phyloP scores from a whole-genome alignment of 768 basidiomycete species.

The Suillus fuscotomentosus region DNA sequence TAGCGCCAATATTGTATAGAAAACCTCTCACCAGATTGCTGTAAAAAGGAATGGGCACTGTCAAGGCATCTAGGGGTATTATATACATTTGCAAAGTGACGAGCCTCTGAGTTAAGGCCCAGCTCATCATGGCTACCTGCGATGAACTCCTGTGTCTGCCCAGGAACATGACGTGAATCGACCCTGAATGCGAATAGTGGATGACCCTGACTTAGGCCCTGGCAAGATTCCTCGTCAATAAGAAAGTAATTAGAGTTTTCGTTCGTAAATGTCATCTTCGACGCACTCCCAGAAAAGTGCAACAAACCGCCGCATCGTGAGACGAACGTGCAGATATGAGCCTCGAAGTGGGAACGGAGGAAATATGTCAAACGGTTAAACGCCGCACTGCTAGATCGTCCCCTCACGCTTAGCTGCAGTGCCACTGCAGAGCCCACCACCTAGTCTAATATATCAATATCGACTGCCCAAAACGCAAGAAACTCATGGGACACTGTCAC shows the following conservation, averaged over 20 bases:
- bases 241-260: not conserved
- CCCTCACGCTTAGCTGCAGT: not conserved
- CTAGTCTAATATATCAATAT: not conserved
- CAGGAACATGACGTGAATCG: not conserved
- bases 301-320: not conserved
- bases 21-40: not conserved
- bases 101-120: not conserved
- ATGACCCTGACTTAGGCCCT: not conserved
- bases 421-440: not conserved
- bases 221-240: not conserved
- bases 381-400: not conserved
- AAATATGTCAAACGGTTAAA: not conserved
- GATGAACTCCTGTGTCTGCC: not conserved
- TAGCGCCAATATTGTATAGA: not conserved
- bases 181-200: not conserved
- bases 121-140: not conserved
- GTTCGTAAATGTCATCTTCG: not conserved
- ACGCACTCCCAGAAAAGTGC: not conserved
- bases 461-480: not conserved
- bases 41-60: not conserved
- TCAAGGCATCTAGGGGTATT: not conserved
- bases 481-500: not conserved
- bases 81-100: not conserved
- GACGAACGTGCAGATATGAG: not conserved
- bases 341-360: not conserved